Evolutionary conservation across 1,284 basidiomycete species (phyloP), one percentile per base, ranked within the genome.

Genomic region (Moniliophthora roreri): DNA sequence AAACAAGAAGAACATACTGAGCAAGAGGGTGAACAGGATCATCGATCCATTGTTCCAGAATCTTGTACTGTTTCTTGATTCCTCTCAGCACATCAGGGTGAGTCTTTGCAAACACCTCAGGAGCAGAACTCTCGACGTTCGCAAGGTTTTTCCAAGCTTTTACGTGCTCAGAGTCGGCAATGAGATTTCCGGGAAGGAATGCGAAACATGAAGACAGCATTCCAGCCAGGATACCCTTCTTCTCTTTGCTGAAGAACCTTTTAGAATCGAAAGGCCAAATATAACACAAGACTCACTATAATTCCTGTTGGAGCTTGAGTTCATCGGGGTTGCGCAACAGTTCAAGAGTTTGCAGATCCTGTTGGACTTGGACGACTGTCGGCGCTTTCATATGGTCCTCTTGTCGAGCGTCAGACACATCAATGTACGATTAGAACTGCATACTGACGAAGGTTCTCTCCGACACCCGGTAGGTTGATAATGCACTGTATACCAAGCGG

Each of bases 401-500:
- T 24, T 4, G 13, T 15, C 13, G 18, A 10, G 45, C 16, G 23
- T 36, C 21, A 38, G 11, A 48, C 16, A 8, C 15, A 36, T 40
- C 2, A 15, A 20, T 13, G 13, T 7, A 13, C 15, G 10, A 13
- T 20, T 10, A 40, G 9, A 8, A 28, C 15, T 18, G 13, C 10
- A 21, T 15, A 55, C 54, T 42, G 36, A 55, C 53, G 54, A 37
- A 56, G 50, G 38, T 56, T 56, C n/a, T 41, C 46, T 10, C 54
- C 54, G 13, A 56, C 54, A 18, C 48, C 53, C 21, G 54, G 54
- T 13, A 56, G 50, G 15, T 52, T 40, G 18, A 52, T 24, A 1
- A 56, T 11, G 28, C 13, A 20, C 21, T 36, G 38, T 18, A 56
- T 50, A 3, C 47, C 51, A 32, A 41, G 54, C 5, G 37, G n/a